Evolutionary conservation across 371 early-diverging fungal species (phyloP).

Genomic region (Mucor indicus): DNA sequence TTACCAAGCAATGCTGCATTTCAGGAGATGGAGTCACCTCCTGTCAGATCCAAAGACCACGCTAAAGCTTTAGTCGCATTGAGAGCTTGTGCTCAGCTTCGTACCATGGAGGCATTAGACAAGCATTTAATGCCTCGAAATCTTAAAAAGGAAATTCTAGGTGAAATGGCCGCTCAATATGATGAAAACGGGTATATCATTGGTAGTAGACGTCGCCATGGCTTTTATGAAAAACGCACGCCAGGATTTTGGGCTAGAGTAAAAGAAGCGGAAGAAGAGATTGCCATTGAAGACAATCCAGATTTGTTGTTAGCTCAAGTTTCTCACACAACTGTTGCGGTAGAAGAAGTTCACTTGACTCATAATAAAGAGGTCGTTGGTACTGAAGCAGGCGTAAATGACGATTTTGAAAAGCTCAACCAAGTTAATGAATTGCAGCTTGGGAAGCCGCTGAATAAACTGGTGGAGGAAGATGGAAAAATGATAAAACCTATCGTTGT

Average conservation of each 20-base stretch:
- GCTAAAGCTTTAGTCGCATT: conserved; percentile 78
- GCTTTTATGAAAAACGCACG: conserved; percentile 35
- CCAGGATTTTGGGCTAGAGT: conserved; percentile 42
- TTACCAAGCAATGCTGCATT: conserved; percentile 71
- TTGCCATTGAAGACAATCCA: conserved; percentile 11
- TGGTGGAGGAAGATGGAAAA: not conserved
- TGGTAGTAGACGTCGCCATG: conserved; percentile 43
- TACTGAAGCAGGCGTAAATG: not conserved
- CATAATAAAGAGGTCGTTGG: not conserved
- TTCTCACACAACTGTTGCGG: not conserved
- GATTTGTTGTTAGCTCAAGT: conserved; percentile 16
- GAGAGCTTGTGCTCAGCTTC: conserved; percentile 66
- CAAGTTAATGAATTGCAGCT: not conserved
- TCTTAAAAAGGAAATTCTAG: conserved; percentile 30
- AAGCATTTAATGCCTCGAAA: conserved; percentile 68
- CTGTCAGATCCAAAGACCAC: conserved; percentile 50
- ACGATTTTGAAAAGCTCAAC: not conserved
- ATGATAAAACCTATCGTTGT: no score
- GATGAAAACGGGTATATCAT: conserved; percentile 49
- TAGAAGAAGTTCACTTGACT: not conserved
- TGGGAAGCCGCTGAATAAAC: not conserved
- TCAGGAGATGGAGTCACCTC: conserved; percentile 52
- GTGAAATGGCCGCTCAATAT: conserved; percentile 34
- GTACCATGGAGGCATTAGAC: conserved; percentile 64
- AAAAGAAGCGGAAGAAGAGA: conserved; percentile 11